phyloP scores from a whole-genome alignment of 1,284 basidiomycete species.

The Heterobasidion parviporum region DNA sequence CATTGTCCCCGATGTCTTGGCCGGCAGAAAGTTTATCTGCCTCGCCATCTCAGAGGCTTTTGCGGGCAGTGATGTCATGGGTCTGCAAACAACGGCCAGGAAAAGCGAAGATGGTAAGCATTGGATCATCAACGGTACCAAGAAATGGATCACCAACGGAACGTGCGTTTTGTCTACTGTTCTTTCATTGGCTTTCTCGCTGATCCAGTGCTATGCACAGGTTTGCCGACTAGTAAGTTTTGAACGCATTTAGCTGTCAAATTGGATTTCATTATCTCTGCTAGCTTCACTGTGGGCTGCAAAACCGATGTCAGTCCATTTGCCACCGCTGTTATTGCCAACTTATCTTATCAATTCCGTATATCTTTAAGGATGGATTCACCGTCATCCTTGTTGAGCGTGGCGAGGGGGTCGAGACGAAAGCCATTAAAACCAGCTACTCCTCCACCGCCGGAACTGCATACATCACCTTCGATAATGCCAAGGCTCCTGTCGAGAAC shows the following conservation, averaged over 20 bases:
- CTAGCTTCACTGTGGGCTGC: slow-evolving; percentile 76
- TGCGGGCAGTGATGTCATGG: slow-evolving; percentile 89
- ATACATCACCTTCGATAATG: slow-evolving; percentile 88
- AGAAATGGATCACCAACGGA: slow-evolving; percentile 97
- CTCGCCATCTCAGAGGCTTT: slow-evolving; percentile 75
- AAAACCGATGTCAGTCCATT: slow-evolving; percentile 31
- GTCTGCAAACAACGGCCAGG: slow-evolving; percentile 78
- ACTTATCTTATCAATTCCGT: too few species aligned
- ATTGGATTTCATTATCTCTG: slow-evolving; percentile 21
- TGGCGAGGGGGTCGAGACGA: slow-evolving; percentile 78
- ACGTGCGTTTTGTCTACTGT: slow-evolving; percentile 32
- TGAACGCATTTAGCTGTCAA: too few species aligned
- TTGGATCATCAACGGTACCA: slow-evolving; percentile 86
- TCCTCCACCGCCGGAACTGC: slow-evolving; percentile 84
- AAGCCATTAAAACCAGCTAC: slow-evolving; percentile 87
- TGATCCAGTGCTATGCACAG: too few species aligned
- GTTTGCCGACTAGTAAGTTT: too few species aligned
- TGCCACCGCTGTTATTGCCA: too few species aligned
- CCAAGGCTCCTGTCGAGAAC: slow-evolving; percentile 80
- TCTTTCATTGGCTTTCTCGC: too few species aligned
- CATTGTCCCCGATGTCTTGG: slow-evolving; percentile 60
- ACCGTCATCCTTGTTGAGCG: slow-evolving; percentile 84
- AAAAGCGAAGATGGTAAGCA: slow-evolving; percentile 61
- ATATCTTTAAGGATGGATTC: slow-evolving; percentile 52
- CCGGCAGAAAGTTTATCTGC: slow-evolving; percentile 76